Evolutionary conservation across 495 filamentous ascomycete genomes (phyloP), one percentile per base, ranked within the genome.

Genomic region (Sporormia fimetaria): DNA sequence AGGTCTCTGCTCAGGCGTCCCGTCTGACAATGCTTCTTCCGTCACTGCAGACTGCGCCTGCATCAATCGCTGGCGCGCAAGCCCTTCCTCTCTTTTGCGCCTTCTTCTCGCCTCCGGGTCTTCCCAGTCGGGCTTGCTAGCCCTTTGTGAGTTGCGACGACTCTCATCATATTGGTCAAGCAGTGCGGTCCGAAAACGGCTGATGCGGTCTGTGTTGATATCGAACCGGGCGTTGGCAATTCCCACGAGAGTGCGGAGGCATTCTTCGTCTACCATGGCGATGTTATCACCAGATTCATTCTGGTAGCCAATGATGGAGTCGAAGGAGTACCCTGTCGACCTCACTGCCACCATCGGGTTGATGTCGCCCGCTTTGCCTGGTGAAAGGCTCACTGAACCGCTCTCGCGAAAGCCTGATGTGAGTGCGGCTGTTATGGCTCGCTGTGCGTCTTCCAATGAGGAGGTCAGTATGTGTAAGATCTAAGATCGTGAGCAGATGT

Each of bases 331-430:
- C 0, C 87, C 87, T 53, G 78, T 75, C 2, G 81, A 84, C 25
- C 87, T 75, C 6, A 94, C 70, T 1, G 80, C 88, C 3, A 94
- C 79, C 62, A 93, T 85, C 6, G 62, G 31, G 28, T 51, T 37
- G 51, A 52, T 40, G 59, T 57, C 56, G 62, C 54, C 67, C 38
- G 40, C 56, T 59, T 48, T 60, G 59, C 37, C 67, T 62, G 57
- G 47, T 35, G 43, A 51, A 18, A 79, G 60, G 44, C 65, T 73
- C 33, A 77, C 53, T 4, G 73, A 73, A n/a, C 88, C 88, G 38
- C 80, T 87, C 63, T 96, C 88, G 30, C 88, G 76, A 56, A 94
- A 94, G 0, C 87, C 88, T 7, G 83, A 77, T 40, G 75, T 73
- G 4, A 90, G 65, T 3, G 80, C 88, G 9, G 81, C 80, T 9